Conservation (phyloP, 768 basidiomycete species). For the Terana coerulea region DNA sequence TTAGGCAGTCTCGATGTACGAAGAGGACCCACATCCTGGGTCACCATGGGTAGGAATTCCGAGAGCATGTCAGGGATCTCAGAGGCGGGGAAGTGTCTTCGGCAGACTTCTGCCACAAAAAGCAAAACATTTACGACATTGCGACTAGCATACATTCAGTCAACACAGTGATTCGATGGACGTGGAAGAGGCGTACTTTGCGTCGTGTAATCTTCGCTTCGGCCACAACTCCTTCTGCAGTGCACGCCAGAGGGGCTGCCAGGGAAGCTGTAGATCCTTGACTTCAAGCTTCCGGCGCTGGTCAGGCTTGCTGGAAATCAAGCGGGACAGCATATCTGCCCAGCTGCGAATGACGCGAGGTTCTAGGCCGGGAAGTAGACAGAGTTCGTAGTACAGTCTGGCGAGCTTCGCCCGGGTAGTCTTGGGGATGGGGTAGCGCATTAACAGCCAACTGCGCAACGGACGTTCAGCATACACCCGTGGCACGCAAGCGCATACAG, state of each 20-base stretch:
- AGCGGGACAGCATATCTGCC: slow-evolving; percentile 74
- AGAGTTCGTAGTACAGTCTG: slow-evolving; percentile 75
- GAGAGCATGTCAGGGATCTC: slow-evolving; percentile 71
- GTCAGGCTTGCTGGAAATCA: slow-evolving; percentile 65
- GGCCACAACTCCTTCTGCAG: slow-evolving; percentile 75
- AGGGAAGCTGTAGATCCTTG: slow-evolving; percentile 64
- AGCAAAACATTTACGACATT: slow-evolving; percentile 69
- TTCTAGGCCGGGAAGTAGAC: slow-evolving; percentile 72
- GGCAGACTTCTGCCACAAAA: slow-evolving; percentile 70
- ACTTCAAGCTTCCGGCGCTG: slow-evolving; percentile 62
- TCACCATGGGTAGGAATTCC: slow-evolving; percentile 66
- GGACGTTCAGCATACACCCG: neutral
- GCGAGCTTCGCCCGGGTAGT: slow-evolving; percentile 69
- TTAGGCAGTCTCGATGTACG: neutral
- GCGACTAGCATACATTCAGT: slow-evolving; percentile 34
- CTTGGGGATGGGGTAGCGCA: slow-evolving; percentile 76
- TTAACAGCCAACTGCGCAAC: slow-evolving; percentile 67
- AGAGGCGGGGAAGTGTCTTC: slow-evolving; percentile 59
- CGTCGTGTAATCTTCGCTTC: slow-evolving; percentile 57
- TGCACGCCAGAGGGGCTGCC: slow-evolving; percentile 73
- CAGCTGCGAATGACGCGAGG: slow-evolving; percentile 66
- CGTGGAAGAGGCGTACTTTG: slow-evolving; percentile 35
- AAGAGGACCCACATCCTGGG: slow-evolving; percentile 54
- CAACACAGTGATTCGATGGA: slow-evolving; percentile 3
- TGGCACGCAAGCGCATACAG: neutral